Percentiles rank a stretch among this genome's conserved stretches.
Evolutionary conservation across 2,329 filamentous ascomycete genomes (phyloP).

Genomic region (Taxawa tesnikishii): DNA sequence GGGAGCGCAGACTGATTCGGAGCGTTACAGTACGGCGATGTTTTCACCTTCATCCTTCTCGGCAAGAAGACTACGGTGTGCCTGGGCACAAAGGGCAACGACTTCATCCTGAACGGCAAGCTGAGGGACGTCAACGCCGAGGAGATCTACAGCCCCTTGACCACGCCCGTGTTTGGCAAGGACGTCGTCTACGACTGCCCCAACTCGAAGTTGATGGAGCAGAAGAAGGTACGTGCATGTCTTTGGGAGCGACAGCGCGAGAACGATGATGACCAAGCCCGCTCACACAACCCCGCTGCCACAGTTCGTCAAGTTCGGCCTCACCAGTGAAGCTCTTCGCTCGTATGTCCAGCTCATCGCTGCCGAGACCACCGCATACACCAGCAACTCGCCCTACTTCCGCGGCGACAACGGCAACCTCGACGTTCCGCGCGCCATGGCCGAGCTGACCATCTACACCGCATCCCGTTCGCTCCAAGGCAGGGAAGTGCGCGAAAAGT

Average conservation of each 20-base stretch:
- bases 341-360: slow-evolving; percentile 71
- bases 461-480: slow-evolving; percentile 78
- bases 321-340: slow-evolving; percentile 62
- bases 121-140: slow-evolving; percentile 81
- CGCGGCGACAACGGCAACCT: slow-evolving; percentile 55
- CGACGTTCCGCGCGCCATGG: slow-evolving; percentile 64
- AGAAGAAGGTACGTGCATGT: slow-evolving; percentile 65
- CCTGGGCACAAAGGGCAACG: slow-evolving; percentile 70
- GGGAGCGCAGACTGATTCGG: too few species aligned
- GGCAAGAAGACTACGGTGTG: slow-evolving; percentile 84
- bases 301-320: slow-evolving; percentile 69
- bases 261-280: neutral
- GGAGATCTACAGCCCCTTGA: slow-evolving; percentile 74
- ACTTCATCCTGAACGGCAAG: slow-evolving; percentile 87
- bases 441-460: slow-evolving; percentile 82
- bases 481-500: slow-evolving; percentile 66
- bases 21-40: slow-evolving; percentile 59
- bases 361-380: slow-evolving; percentile 59
- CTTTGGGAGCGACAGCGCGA: too few species aligned
- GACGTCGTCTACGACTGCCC: slow-evolving; percentile 87
- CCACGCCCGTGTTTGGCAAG: slow-evolving; percentile 61
- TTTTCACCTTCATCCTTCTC: slow-evolving; percentile 80
- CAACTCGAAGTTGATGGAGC: slow-evolving; percentile 87
- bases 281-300: slow-evolving; percentile 8
- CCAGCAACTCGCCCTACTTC: slow-evolving; percentile 48